phyloP scores from a whole-genome alignment of 2,329 filamentous ascomycete species.

The Ceratocystis harringtonii region DNA sequence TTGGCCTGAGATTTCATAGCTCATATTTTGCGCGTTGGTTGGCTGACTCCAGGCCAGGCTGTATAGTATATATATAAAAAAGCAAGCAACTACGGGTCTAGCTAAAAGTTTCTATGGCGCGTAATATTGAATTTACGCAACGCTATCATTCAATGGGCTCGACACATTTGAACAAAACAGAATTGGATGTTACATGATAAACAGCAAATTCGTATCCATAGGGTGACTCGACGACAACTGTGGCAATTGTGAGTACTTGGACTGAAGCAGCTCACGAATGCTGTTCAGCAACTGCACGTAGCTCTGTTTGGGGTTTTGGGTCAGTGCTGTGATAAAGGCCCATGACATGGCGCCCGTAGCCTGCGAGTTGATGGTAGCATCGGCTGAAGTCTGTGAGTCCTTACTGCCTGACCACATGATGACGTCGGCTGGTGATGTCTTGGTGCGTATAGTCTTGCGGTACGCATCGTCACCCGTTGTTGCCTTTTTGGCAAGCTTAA shows the following conservation, averaged over 20 bases:
- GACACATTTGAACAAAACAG: neutral
- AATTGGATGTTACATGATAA: conserved; percentile 38
- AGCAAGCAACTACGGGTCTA: too few relatives aligned
- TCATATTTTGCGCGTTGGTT: too few relatives aligned
- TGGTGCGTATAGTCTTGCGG: conserved; percentile 61
- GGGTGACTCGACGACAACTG: conserved; percentile 86
- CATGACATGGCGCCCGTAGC: conserved; percentile 89
- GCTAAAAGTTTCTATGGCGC: too few relatives aligned
- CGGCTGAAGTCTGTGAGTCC: conserved; percentile 75
- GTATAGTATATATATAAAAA: too few relatives aligned
- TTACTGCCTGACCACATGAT: conserved; percentile 90
- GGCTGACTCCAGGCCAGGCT: too few relatives aligned
- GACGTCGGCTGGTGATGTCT: conserved; percentile 77
- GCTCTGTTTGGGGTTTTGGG: conserved; percentile 79
- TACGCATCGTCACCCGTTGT: conserved; percentile 58
- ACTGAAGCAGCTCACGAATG: conserved; percentile 67
- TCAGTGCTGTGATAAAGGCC: conserved; percentile 73
- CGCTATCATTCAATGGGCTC: neutral
- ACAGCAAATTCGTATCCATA: conserved; percentile 50
- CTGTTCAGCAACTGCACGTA: conserved; percentile 82
- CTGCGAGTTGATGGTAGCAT: conserved; percentile 66
- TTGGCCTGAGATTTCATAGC: neutral
- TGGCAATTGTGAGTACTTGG: conserved; percentile 74
- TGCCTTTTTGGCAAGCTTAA: conserved; percentile 62
- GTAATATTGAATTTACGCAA: neutral